These are phyloP conservation scores for Sambucus nigra DNA, from an alignment of 129 eudicot genomes.

Conservation along the genomic window DNA sequence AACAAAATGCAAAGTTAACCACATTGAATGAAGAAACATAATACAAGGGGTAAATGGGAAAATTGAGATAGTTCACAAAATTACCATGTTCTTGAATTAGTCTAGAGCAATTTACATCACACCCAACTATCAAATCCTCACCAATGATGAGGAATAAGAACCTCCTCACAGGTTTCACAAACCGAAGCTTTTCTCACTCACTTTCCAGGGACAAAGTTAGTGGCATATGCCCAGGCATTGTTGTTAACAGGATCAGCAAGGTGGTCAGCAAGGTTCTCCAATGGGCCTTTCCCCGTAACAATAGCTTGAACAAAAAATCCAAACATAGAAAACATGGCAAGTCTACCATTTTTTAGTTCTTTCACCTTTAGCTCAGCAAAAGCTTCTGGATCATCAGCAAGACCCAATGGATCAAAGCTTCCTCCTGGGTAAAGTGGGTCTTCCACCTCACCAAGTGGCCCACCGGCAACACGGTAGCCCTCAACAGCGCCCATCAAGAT, in stretches of 20 bases:
- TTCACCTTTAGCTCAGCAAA: constrained; percentile 11
- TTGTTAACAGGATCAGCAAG: constrained; percentile 28
- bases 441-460: constrained; percentile 7
- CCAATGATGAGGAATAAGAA: background rate
- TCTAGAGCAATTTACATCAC: background rate
- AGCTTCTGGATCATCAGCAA: constrained; percentile 14
- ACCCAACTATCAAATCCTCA: background rate
- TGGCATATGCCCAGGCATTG: constrained; percentile 32
- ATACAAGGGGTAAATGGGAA: background rate
- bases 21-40: background rate
- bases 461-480: constrained; percentile 15
- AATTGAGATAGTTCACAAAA: background rate
- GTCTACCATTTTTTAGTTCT: constrained; percentile 13
- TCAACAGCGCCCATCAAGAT: constrained; percentile 14
- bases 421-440: constrained; percentile 17
- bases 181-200: background rate
- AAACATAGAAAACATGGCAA: constrained; percentile 15
- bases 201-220: constrained; percentile 19
- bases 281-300: constrained; percentile 13
- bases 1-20: background rate
- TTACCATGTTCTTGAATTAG: background rate
- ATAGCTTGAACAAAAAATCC: constrained; percentile 17
- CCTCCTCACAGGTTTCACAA: background rate
- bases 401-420: constrained; percentile 14
- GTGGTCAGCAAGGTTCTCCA: constrained; percentile 18